Conservation (phyloP, 2,329 filamentous ascomycete genomes). For the Fonsecaea pedrosoi region DNA sequence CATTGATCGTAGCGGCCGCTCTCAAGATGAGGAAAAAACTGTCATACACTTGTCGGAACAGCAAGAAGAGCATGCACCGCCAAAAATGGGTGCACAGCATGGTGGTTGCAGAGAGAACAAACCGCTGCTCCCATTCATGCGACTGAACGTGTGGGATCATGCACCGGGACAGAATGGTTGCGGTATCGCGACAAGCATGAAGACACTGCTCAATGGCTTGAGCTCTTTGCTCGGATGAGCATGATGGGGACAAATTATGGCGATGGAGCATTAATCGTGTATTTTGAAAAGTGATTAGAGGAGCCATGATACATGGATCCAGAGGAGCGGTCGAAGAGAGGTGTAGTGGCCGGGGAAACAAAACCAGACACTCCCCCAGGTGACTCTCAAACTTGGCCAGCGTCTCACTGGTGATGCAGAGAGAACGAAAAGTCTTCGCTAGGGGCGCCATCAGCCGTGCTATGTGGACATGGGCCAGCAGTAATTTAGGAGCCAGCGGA, state of each 20-base stretch:
- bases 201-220: constrained; percentile 80
- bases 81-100: constrained; percentile 85
- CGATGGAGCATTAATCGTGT: constrained; percentile 85
- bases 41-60: constrained; percentile 75
- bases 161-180: constrained; percentile 73
- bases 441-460: constrained; percentile 78
- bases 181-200: constrained; percentile 76
- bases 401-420: constrained; percentile 69
- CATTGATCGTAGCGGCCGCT: constrained; percentile 72
- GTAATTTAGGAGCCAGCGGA: constrained; percentile 58
- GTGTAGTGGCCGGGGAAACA: constrained; percentile 78
- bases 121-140: constrained; percentile 56
- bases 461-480: constrained; percentile 78
- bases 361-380: constrained; percentile 74
- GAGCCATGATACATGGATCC: constrained; percentile 75
- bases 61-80: constrained; percentile 80
- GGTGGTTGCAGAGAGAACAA: constrained; percentile 71
- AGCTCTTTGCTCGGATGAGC: constrained; percentile 68
- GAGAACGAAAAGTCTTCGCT: constrained; percentile 71
- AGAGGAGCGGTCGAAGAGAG: constrained; percentile 70
- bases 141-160: constrained; percentile 54
- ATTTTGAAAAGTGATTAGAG: constrained; percentile 79
- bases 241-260: constrained; percentile 80
- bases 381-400: constrained; percentile 82
- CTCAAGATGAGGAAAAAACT: constrained; percentile 76